Conservation (phyloP, 176 grass and related monocot species). For the Oryza australiensis region DNA sequence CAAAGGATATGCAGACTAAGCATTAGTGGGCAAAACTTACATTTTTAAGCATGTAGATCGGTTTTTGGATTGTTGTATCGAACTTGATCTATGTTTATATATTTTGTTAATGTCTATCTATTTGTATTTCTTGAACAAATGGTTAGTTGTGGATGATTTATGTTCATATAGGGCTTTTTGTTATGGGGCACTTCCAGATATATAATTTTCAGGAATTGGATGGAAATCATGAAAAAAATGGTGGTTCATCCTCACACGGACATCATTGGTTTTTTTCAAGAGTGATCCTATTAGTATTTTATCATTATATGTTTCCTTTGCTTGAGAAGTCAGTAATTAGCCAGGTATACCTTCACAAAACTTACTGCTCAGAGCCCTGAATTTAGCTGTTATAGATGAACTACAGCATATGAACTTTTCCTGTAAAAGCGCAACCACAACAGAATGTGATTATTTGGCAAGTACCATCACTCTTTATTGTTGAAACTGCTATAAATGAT, state of each 20-base stretch:
- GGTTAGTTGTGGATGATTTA: too few species aligned
- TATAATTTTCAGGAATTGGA: constrained; percentile 75
- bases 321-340: constrained; percentile 20
- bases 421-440: background rate
- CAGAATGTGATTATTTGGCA: background rate
- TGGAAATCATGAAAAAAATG: constrained; percentile 99
- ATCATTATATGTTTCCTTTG: constrained; percentile 10
- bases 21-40: too few species aligned
- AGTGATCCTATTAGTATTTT: constrained; percentile 84
- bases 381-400: constrained; percentile 7
- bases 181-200: too few species aligned
- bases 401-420: background rate
- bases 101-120: too few species aligned
- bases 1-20: too few species aligned
- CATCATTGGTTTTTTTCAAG: constrained; percentile 99
- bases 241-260: constrained; percentile 98
- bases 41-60: too few species aligned
- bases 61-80: too few species aligned
- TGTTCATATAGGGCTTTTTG: too few species aligned
- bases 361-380: background rate
- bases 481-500: constrained; percentile 1
- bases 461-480: background rate
- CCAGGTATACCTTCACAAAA: background rate
- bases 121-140: too few species aligned
- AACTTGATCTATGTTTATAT: too few species aligned